Percentiles rank a stretch among this genome's conserved stretches.
Conservation (phyloP, 257 asterid species). For the Lantana camara region DNA sequence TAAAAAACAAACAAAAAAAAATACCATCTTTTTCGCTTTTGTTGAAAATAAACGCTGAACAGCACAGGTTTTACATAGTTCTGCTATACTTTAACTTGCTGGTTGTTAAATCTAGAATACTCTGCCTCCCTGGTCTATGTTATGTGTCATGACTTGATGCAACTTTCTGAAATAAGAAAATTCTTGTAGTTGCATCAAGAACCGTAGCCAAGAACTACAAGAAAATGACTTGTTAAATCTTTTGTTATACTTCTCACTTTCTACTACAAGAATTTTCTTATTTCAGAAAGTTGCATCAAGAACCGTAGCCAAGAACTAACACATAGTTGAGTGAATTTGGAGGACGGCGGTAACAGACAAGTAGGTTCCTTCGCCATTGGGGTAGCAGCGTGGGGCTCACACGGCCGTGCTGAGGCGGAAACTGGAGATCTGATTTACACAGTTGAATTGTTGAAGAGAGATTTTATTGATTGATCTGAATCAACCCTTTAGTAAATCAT, state of each 20-base stretch:
- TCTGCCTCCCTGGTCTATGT: background rate
- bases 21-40: background rate
- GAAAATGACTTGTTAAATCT: too few relatives aligned
- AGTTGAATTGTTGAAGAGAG: background rate
- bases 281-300: background rate
- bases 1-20: background rate
- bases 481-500: too few relatives aligned
- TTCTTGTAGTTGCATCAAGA: background rate
- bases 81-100: too few relatives aligned
- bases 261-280: background rate
- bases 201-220: too few relatives aligned
- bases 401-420: background rate
- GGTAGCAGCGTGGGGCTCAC: background rate
- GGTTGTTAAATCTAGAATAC: too few relatives aligned
- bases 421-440: background rate
- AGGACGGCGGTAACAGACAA: background rate
- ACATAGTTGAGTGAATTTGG: background rate
- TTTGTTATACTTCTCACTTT: too few relatives aligned
- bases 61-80: too few relatives aligned
- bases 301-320: background rate
- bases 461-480: too few relatives aligned
- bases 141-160: background rate
- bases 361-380: background rate
- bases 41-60: background rate
- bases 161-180: background rate